A percentile compares a stretch with the other conserved stretches of the same genome.
Evolutionary conservation across 2,329 filamentous ascomycete genomes (phyloP).

Genomic region (Diaporthe citri): DNA sequence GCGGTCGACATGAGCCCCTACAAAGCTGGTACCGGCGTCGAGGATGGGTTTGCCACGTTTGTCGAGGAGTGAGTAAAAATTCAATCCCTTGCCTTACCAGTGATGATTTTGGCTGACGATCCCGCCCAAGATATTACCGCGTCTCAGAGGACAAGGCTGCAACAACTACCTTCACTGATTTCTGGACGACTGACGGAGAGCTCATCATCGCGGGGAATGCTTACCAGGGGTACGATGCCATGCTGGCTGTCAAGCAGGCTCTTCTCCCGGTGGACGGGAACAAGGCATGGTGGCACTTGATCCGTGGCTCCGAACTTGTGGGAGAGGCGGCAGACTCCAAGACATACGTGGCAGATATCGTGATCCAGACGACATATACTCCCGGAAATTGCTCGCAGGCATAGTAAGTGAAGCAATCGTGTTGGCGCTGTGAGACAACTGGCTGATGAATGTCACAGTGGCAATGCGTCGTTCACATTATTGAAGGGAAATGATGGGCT

Average conservation of each 20-base stretch:
- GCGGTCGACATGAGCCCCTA: constrained; percentile 38
- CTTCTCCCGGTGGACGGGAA: constrained; percentile 38
- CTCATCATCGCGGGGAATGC: constrained; percentile 31
- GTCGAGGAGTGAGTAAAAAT: constrained; percentile 27
- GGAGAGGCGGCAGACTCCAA: constrained; percentile 34
- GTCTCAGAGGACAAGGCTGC: constrained; percentile 38
- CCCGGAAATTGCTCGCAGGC: constrained; percentile 40
- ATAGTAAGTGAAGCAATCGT: constrained; percentile 33
- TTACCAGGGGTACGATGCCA: constrained; percentile 11
- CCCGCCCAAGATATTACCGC: constrained; percentile 17
- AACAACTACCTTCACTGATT: constrained; percentile 34
- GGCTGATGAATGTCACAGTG: constrained; percentile 11
- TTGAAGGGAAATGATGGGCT: constrained; percentile 32
- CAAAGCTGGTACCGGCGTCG: constrained; percentile 30
- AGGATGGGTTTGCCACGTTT: constrained; percentile 35
- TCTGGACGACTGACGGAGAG: constrained; percentile 33
- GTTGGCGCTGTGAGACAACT: neutral
- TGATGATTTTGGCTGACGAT: neutral
- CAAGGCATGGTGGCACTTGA: constrained; percentile 41
- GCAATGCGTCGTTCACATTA: constrained; percentile 39
- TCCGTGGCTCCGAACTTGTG: constrained; percentile 36
- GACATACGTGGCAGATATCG: constrained; percentile 37
- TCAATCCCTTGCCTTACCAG: no score
- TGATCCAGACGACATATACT: constrained; percentile 38
- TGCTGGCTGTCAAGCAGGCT: constrained; percentile 35